Evolutionary conservation across 108 stramenopile species (phyloP), one percentile per base, ranked within the genome.

Genomic region (Pinguiococcus pyrenoidosus): DNA sequence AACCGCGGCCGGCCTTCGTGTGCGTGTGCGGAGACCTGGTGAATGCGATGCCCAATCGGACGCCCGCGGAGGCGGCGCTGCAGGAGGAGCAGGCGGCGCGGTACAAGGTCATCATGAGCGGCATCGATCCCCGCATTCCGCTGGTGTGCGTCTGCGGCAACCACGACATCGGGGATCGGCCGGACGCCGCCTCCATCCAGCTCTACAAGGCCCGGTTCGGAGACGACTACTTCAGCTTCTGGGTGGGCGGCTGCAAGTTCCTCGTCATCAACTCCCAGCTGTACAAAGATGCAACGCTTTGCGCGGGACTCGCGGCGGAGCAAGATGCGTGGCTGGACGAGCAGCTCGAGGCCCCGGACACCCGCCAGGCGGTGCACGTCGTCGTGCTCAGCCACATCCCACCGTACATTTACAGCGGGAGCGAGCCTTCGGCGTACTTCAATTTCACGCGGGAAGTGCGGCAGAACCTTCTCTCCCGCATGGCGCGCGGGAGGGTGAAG

Each of bases 61-160:
- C 17, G 3, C 39, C 39, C 39, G 16, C 39, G 16, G 39, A 40
- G 18, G 18, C 39, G 2, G 16, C 16, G 3, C 17, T 40, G 8
- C 39, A 20, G 21, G 39, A 40, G 1, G 8, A 4, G 18, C 39
- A 40, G 21, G 34, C 1, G 34, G 9, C 39, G 17, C 39, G 2
- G 18, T 18, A 40, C 34, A 12, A 40, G 39, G 39, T 20, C 16
- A 40, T 40, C 18, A 18, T 40, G 26, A 29, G 46, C 34, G 33
- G 27, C 23, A 4, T 47, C 2, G 16, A 47, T 21, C 34, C 46
- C 16, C 8, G 16, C 30, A 47, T 47, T 21, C 46, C 46, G 8
- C 46, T 47, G 18, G 16, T 47, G 14, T 47, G 46, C 16, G 30
- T 47, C n/a, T 47, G 46, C 34, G 46, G 46, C 16, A 47, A 47